Conservation (phyloP, 495 filamentous ascomycete species). For the Xylaria castorea region DNA sequence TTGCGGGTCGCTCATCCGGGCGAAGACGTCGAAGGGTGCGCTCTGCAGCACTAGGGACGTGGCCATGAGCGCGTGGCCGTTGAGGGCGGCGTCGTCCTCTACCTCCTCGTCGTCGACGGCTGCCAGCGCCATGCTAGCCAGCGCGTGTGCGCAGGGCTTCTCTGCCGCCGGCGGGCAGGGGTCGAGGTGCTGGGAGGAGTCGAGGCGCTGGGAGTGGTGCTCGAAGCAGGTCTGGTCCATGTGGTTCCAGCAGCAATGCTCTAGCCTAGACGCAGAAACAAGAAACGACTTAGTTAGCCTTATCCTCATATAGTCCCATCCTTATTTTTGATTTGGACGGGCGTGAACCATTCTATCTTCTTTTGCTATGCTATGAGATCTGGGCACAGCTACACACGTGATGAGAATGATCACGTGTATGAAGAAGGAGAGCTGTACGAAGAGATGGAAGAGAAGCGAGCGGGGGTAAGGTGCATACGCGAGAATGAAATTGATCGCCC, state of each 20-base stretch:
- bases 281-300: neutral
- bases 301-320: neutral
- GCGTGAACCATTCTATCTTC: neutral
- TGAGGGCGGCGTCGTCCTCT: conserved; percentile 13
- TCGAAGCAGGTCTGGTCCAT: conserved; percentile 45
- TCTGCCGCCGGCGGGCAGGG: neutral
- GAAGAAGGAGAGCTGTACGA: neutral
- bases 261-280: conserved; percentile 44
- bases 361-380: neutral
- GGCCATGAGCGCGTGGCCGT: conserved; percentile 57
- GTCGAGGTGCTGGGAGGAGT: neutral
- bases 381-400: neutral
- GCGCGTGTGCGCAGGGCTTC: neutral
- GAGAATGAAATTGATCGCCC: conserved; percentile 59
- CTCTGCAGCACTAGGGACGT: conserved; percentile 45
- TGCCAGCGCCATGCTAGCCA: neutral
- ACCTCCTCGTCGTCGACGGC: neutral
- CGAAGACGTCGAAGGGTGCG: conserved; percentile 41
- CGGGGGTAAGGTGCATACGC: conserved; percentile 41
- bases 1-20: conserved; percentile 26
- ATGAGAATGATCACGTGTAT: conserved; percentile 15
- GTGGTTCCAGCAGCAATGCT: conserved; percentile 58
- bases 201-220: conserved; percentile 32
- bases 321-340: neutral
- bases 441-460: conserved; percentile 6